These are phyloP conservation scores for Gastrolobium villosum DNA, from an alignment of 306 rosid species.

Conservation along the genomic window DNA sequence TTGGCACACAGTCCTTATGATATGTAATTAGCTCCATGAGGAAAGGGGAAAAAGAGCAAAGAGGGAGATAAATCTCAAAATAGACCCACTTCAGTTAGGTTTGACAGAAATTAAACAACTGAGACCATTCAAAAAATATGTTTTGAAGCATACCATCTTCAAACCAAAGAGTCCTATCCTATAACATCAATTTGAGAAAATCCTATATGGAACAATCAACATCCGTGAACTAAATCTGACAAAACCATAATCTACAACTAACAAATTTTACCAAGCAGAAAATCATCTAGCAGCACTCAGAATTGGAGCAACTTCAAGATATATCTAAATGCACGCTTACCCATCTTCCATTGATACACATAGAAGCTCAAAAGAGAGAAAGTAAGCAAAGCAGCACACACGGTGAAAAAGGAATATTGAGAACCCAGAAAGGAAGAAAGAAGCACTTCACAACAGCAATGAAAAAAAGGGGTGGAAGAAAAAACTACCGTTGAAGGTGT, in stretches of 20 bases:
- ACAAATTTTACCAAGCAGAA: slow-evolving; percentile 27
- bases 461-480: slow-evolving; percentile 20
- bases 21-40: slow-evolving; percentile 7
- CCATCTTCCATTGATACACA: slow-evolving; percentile 39
- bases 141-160: slow-evolving; percentile 1
- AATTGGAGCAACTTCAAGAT: slow-evolving; percentile 37
- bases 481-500: slow-evolving; percentile 51
- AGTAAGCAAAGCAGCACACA: slow-evolving; percentile 38
- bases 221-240: background rate
- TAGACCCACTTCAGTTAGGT: slow-evolving; percentile 14
- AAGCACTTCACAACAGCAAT: background rate
- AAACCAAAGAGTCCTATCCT: slow-evolving; percentile 19
- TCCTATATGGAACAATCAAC: background rate
- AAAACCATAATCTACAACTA: slow-evolving; percentile 39
- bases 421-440: too few relatives aligned
- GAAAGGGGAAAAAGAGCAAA: background rate
- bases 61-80: slow-evolving; percentile 8
- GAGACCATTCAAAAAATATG: slow-evolving; percentile 28
- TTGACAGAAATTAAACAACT: slow-evolving; percentile 5
- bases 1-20: slow-evolving; percentile 9
- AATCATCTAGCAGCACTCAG: slow-evolving; percentile 40
- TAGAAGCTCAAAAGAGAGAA: slow-evolving; percentile 34
- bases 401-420: slow-evolving; percentile 25
- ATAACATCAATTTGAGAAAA: slow-evolving; percentile 40
- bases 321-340: slow-evolving; percentile 24